Percentiles rank a stretch among this genome's conserved stretches.
phyloP scores from a whole-genome alignment of 331 rosid species.

The Quercus lobata region DNA sequence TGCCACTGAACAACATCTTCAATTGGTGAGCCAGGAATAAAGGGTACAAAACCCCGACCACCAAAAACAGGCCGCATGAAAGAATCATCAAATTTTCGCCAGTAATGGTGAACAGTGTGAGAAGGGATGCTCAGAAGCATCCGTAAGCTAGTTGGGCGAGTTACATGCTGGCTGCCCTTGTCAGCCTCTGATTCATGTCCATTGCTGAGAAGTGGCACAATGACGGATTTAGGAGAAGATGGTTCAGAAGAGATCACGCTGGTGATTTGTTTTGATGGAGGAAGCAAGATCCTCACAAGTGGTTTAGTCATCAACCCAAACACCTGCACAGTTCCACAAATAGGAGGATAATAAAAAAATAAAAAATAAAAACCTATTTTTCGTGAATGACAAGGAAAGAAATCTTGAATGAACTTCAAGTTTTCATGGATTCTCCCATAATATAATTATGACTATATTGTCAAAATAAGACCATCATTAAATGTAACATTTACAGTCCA shows the following conservation, averaged over 20 bases:
- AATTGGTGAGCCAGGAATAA: conserved; percentile 72
- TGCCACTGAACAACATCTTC: conserved; percentile 53
- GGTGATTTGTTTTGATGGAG: conserved; percentile 42
- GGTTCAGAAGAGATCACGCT: conserved; percentile 57
- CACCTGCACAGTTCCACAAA: conserved; percentile 53
- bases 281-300: conserved; percentile 76
- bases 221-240: conserved; percentile 60
- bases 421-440: neutral
- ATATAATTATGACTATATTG: neutral
- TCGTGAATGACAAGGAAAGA: neutral
- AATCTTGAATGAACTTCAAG: neutral
- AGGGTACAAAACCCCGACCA: conserved; percentile 89
- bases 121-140: conserved; percentile 58
- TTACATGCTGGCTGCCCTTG: conserved; percentile 17
- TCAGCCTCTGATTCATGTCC: conserved; percentile 40
- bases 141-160: conserved; percentile 43
- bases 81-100: conserved; percentile 82
- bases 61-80: conserved; percentile 93
- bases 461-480: neutral
- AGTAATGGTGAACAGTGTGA: conserved; percentile 72
- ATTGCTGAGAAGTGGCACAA: conserved; percentile 56
- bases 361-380: neutral
- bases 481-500: neutral
- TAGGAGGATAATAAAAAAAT: neutral
- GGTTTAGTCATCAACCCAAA: conserved; percentile 95